Base-by-base conservation (phyloP, 495 filamentous ascomycete genomes). In the Aspergillus avenaceus region DNA sequence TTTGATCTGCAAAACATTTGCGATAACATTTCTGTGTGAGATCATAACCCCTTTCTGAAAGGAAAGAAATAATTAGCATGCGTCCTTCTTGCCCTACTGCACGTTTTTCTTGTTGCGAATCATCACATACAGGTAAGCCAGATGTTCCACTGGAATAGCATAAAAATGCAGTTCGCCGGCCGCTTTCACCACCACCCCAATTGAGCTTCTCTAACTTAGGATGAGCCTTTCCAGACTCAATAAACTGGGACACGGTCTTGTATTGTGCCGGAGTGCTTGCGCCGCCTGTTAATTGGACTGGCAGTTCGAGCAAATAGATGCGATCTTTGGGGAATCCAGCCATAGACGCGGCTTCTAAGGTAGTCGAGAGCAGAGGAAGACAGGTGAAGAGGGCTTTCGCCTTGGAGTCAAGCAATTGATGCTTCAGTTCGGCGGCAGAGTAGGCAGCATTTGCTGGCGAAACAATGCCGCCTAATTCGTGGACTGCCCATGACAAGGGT, bases 71-170 rank as follows among this genome's bases (percentile, higher is more conserved):
- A n/a, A n/a, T 38, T 19, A 38, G 36, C 36, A 9, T 18, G 2
- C 1, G 4, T 16, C 5, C 12, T 38, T 27, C 18, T 8, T 5
- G 18, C 8, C 1, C 14, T 18, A 18, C 13, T 19, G 16, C 24
- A 24, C 22, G 25, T 24, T 14, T 11, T 2, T 8, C 23, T 21
- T 8, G 14, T 23, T 22, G n/a, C 28, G n/a, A n/a, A 25, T 53
- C 25, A 8, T 8, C 41, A 71, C 78, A 60, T 73, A 88, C 86
- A 28, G 90, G 90, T 40, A 95, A 65, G 8, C 90, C 90, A 27
- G 89, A 93, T 11, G 90, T 96, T 16, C 90, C 90, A 65, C 86
- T 90, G 0, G 88, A 93, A 64, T 91, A 95, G 74, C 90, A 95
- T 22, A 96, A 72, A 63, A 88, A 96, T 0, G 90, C 90, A 11